Evolutionary conservation across 768 basidiomycete species (phyloP).

Genomic region (Galerina sulciceps): DNA sequence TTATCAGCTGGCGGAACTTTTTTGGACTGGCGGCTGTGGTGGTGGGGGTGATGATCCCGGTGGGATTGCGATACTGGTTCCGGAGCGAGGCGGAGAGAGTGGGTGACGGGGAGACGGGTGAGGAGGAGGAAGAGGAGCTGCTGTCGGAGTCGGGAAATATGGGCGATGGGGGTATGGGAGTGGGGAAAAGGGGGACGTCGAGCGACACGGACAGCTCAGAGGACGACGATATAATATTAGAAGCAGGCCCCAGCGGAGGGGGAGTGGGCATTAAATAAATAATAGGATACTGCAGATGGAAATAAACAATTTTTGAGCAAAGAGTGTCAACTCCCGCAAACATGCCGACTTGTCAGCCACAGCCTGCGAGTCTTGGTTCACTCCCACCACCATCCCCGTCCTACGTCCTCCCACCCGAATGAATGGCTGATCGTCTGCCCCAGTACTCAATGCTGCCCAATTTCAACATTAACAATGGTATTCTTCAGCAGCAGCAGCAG

Average conservation of each 20-base stretch:
- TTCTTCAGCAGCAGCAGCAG: constrained; percentile 48
- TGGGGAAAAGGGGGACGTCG: constrained; percentile 45
- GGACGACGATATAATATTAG: constrained; percentile 75
- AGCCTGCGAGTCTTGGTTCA: constrained; percentile 53
- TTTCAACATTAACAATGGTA: constrained; percentile 48
- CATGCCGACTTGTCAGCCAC: constrained; percentile 50
- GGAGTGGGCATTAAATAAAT: constrained; percentile 1
- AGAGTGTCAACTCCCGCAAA: constrained; percentile 47
- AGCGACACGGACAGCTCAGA: no score
- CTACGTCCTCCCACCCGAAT: constrained; percentile 29
- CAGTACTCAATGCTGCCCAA: constrained; percentile 60
- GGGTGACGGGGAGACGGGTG: constrained; percentile 37
- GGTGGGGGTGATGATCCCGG: constrained; percentile 92
- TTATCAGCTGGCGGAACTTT: constrained; percentile 92
- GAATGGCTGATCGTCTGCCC: constrained; percentile 65
- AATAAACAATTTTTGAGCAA: constrained; percentile 15
- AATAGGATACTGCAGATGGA: constrained; percentile 15
- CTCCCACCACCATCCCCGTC: constrained; percentile 57
- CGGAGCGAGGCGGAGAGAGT: constrained; percentile 57
- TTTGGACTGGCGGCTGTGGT: constrained; percentile 84
- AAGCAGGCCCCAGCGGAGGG: constrained; percentile 62
- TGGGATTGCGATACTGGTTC: constrained; percentile 86
- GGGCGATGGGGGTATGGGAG: no score
- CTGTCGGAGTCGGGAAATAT: no score
- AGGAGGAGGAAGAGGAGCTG: constrained; percentile 28